Evolutionary conservation across 768 basidiomycete genomes (phyloP).

Genomic region (Calvatia gigantea): DNA sequence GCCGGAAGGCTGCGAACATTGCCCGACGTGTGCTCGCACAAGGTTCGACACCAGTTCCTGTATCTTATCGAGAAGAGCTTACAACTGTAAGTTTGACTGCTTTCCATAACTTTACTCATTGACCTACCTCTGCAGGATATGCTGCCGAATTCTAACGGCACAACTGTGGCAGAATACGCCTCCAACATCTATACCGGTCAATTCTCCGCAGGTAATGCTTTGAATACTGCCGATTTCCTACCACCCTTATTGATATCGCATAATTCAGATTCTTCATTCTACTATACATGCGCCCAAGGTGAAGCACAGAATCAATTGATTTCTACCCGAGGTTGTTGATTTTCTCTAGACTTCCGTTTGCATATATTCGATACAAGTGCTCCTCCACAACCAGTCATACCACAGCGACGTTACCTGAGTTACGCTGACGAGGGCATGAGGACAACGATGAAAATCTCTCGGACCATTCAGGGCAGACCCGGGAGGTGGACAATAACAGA

Average conservation of each 20-base stretch:
- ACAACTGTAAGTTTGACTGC: constrained; percentile 5
- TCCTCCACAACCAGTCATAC: constrained; percentile 28
- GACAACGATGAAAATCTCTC: constrained; percentile 43
- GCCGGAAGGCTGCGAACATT: constrained; percentile 36
- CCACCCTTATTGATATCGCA: constrained; percentile 1
- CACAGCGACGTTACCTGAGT: constrained; percentile 12
- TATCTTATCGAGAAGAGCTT: constrained; percentile 5
- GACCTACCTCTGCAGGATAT: constrained; percentile 44
- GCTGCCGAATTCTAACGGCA: constrained; percentile 77
- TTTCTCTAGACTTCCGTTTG: constrained; percentile 71
- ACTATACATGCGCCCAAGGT: constrained; percentile 91
- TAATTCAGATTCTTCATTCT: constrained; percentile 76
- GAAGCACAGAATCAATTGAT: constrained; percentile 5
- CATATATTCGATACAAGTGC: constrained; percentile 83
- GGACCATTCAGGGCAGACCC: constrained; percentile 71
- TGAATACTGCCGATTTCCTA: not conserved
- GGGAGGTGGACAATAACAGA: constrained; percentile 96
- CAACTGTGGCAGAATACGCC: constrained; percentile 69
- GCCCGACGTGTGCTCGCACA: constrained; percentile 45
- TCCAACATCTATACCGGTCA: constrained; percentile 84
- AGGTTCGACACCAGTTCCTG: constrained; percentile 28
- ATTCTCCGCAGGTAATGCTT: constrained; percentile 61
- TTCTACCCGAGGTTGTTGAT: not conserved
- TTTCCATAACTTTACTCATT: not conserved
- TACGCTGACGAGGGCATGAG: constrained; percentile 26